Conservation (phyloP, 768 basidiomycete species). For the Filobasidium floriforme region DNA sequence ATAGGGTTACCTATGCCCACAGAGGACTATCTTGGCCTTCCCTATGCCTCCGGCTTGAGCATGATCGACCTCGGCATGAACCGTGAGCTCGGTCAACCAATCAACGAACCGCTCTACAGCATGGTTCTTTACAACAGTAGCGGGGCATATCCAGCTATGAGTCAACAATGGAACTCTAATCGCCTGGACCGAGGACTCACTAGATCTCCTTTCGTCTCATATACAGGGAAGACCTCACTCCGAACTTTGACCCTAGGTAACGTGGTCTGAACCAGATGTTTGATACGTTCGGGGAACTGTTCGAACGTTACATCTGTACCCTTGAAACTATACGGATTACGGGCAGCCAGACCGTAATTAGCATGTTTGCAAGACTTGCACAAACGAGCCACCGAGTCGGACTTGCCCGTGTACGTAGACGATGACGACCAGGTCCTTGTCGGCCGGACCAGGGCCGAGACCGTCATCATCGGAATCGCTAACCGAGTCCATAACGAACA, state of each 20-base stretch:
- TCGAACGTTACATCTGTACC: constrained; percentile 46
- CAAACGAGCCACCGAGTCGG: background rate
- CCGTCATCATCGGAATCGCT: background rate
- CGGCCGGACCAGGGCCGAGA: background rate
- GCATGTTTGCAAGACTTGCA: too few relatives aligned
- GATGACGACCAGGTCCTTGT: constrained; percentile 40
- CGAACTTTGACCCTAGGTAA: constrained; percentile 57
- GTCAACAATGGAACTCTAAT: background rate
- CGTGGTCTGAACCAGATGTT: constrained; percentile 65
- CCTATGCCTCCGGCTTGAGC: constrained; percentile 55
- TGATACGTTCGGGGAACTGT: constrained; percentile 67
- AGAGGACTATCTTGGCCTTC: constrained; percentile 67
- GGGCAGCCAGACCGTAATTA: background rate
- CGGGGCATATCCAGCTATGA: background rate
- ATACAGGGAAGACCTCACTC: constrained; percentile 76
- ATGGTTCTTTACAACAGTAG: constrained; percentile 52
- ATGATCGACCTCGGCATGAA: constrained; percentile 71
- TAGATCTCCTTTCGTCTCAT: constrained; percentile 89
- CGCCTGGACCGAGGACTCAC: constrained; percentile 48
- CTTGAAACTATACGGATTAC: constrained; percentile 40
- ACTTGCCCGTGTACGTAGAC: constrained; percentile 45
- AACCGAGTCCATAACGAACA: background rate
- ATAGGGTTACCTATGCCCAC: constrained; percentile 57
- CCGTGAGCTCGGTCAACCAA: constrained; percentile 81
- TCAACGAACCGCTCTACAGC: constrained; percentile 81